Evolutionary conservation across 148 eudicot species (phyloP).

Genomic region (Rhododendron williamsianum): DNA sequence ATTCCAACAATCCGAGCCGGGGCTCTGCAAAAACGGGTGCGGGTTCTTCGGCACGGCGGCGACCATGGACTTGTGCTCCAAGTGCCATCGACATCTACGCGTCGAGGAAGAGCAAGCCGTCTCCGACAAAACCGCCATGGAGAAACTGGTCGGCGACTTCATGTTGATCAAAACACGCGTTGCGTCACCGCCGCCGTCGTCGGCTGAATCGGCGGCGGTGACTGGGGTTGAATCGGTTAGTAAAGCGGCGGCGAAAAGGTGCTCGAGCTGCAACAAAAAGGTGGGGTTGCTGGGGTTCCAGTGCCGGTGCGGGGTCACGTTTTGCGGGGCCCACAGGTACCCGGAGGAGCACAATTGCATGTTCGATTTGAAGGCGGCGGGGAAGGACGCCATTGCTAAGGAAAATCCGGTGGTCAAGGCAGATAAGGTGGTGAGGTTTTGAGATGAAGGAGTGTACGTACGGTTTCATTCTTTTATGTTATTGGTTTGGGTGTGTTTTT

Average conservation of each 20-base stretch:
- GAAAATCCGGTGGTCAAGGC: slow-evolving; percentile 14
- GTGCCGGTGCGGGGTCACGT: slow-evolving; percentile 50
- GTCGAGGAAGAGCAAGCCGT: slow-evolving; percentile 38
- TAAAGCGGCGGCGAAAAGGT: slow-evolving; percentile 27
- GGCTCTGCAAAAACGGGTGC: slow-evolving; percentile 52
- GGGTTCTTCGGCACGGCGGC: slow-evolving; percentile 61
- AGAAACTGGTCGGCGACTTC: slow-evolving; percentile 6
- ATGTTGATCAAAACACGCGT: not conserved
- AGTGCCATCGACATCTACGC: slow-evolving; percentile 38
- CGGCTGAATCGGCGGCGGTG: not conserved
- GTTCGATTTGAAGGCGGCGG: slow-evolving; percentile 9
- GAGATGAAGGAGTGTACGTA: not conserved
- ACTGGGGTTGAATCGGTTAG: not conserved
- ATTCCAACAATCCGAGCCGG: slow-evolving; percentile 46
- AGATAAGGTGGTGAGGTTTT: slow-evolving; percentile 1
- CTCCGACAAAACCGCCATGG: slow-evolving; percentile 36
- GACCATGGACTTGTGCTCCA: slow-evolving; percentile 53
- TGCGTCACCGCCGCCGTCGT: not conserved
- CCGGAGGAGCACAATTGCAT: slow-evolving; percentile 10
- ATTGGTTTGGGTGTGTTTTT: too few relatives aligned
- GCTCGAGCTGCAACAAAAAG: slow-evolving; percentile 54
- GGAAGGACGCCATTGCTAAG: not conserved
- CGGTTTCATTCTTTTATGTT: not conserved
- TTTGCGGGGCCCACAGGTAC: slow-evolving; percentile 29
- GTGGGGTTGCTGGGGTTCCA: slow-evolving; percentile 56